Evolutionary conservation across 805 yeast genomes (phyloP).

Genomic region (Saccharomycopsis selenospora): DNA sequence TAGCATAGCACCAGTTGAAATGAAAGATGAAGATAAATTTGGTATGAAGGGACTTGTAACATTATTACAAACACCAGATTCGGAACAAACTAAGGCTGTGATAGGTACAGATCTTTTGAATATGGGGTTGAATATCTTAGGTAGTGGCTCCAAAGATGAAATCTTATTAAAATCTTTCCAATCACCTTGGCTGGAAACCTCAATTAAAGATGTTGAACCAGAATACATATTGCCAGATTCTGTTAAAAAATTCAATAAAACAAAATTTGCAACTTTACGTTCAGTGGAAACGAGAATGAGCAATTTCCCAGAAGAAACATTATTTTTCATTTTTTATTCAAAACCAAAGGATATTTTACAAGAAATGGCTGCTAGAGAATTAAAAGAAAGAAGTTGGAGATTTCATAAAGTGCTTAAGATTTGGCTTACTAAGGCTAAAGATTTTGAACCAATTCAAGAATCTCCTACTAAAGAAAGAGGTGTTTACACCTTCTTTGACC

Average conservation of each 20-base stretch:
- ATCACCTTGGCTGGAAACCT: conserved; percentile 93
- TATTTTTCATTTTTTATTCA: conserved; percentile 88
- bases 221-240: conserved; percentile 57
- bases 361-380: conserved; percentile 87
- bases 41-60: conserved; percentile 62
- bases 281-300: conserved; percentile 38
- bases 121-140: conserved; percentile 53
- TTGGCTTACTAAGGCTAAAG: conserved; percentile 93
- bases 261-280: conserved; percentile 25
- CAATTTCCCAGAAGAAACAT: conserved; percentile 77
- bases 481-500: conserved; percentile 89
- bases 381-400: conserved; percentile 91
- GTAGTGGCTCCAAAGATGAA: conserved; percentile 29
- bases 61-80: conserved; percentile 53
- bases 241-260: conserved; percentile 29
- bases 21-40: conserved; percentile 48
- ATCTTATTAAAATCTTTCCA: conserved; percentile 60
- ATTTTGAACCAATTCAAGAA: conserved; percentile 76
- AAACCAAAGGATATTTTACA: conserved; percentile 90
- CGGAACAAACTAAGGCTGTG: conserved; percentile 58
- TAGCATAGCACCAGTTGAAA: conserved; percentile 7
- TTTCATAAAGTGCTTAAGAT: conserved; percentile 92
- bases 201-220: conserved; percentile 87
- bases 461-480: conserved; percentile 82
- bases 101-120: conserved; percentile 68